These are phyloP conservation scores for Haplosporangium sp. DNA, from an alignment of 371 early-diverging fungal genomes.

Conservation along the genomic window DNA sequence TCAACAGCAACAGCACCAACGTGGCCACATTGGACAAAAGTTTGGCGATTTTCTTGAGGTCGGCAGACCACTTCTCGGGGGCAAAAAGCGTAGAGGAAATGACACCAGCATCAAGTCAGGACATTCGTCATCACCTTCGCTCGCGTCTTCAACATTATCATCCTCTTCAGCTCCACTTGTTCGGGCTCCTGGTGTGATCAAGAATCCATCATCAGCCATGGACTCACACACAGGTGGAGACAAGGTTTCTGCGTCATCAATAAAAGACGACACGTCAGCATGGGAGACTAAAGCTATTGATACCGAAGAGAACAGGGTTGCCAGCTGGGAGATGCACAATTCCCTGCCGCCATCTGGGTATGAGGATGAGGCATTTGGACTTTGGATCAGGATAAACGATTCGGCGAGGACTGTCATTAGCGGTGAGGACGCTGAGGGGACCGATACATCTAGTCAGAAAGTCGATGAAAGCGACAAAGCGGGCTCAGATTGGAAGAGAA, in stretches of 20 bases:
- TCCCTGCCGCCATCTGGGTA: conserved; percentile 26
- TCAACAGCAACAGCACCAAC: conserved; percentile 3
- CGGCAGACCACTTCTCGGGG: conserved; percentile 16
- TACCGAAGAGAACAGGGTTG: conserved; percentile 12
- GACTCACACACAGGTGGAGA: too few species aligned
- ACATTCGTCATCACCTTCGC: conserved; percentile 10
- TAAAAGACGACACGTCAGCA: not conserved
- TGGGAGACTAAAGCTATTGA: too few species aligned
- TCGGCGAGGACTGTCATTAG: conserved; percentile 26
- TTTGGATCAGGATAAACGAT: conserved; percentile 36
- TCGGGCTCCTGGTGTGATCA: not conserved
- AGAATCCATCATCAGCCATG: too few species aligned
- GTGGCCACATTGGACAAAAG: conserved; percentile 11
- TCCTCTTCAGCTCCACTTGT: not conserved
- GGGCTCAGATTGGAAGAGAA: not conserved
- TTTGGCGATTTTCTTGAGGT: conserved; percentile 21
- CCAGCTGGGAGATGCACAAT: conserved; percentile 28
- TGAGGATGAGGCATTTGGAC: conserved; percentile 38
- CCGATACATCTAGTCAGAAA: not conserved
- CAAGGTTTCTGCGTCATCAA: not conserved
- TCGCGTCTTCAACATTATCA: too few species aligned
- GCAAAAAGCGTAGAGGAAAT: conserved; percentile 31
- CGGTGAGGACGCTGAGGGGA: conserved; percentile 29
- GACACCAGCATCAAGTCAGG: conserved; percentile 17
- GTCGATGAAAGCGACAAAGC: not conserved